Evolutionary conservation across 331 rosid species (phyloP).

Genomic region (Erythrophleum ivorense): DNA sequence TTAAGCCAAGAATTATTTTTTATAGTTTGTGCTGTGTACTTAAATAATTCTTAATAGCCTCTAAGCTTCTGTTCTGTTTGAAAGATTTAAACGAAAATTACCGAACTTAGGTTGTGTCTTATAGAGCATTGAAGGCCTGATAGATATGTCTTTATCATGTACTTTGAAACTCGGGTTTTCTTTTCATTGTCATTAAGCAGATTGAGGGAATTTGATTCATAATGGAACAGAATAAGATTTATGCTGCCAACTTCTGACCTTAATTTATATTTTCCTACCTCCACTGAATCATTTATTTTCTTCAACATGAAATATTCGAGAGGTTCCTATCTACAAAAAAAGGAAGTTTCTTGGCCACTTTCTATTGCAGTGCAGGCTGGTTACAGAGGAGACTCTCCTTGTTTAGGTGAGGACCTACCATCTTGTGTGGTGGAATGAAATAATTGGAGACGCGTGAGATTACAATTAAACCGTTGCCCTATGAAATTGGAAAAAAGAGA

Average conservation of each 20-base stretch:
- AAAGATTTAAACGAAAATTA: neutral
- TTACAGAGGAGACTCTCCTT: neutral
- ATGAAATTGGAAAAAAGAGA: neutral
- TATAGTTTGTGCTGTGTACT: neutral
- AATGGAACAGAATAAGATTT: neutral
- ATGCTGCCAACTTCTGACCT: neutral
- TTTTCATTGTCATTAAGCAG: neutral
- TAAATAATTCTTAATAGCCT: neutral
- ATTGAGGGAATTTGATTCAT: neutral
- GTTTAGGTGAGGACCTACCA: neutral
- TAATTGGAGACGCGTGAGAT: conserved; percentile 12
- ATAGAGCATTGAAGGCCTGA: neutral
- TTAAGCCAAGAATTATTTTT: neutral
- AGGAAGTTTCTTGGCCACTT: neutral
- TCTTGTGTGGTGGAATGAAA: neutral
- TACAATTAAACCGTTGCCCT: neutral
- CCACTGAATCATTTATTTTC: neutral
- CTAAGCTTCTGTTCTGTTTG: neutral
- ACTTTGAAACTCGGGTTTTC: conserved; percentile 9
- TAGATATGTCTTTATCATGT: neutral
- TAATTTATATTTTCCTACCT: neutral
- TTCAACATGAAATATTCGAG: neutral
- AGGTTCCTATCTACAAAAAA: neutral
- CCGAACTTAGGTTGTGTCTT: neutral
- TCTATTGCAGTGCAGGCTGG: no score